phyloP scores from a whole-genome alignment of 768 basidiomycete species.

The Termitomyces bulborhizus region DNA sequence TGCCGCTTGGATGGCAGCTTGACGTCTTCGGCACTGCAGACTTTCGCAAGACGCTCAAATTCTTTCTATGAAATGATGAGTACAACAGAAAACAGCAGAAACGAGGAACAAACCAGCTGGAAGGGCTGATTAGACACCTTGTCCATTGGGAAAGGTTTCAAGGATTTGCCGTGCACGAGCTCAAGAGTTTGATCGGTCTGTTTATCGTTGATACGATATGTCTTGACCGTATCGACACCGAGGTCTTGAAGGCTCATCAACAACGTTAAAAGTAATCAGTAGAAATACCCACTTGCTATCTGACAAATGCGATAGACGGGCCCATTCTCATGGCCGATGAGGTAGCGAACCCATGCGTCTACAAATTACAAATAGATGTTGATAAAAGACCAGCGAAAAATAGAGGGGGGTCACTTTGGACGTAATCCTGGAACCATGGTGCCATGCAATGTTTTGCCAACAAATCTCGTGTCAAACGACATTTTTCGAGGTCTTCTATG shows the following conservation, averaged over 20 bases:
- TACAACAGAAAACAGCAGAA: background rate
- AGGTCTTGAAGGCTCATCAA: constrained; percentile 32
- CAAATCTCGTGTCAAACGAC: constrained; percentile 60
- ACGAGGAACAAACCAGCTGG: constrained; percentile 48
- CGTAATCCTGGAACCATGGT: constrained; percentile 84
- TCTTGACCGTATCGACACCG: constrained; percentile 45
- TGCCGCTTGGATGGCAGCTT: constrained; percentile 63
- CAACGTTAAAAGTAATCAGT: background rate
- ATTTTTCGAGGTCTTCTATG: constrained; percentile 51
- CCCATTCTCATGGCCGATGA: constrained; percentile 60
- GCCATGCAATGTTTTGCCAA: constrained; percentile 67
- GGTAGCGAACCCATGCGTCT: constrained; percentile 86
- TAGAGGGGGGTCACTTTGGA: constrained; percentile 46
- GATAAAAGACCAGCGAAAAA: constrained; percentile 6
- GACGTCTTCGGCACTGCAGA: constrained; percentile 43
- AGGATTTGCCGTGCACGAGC: constrained; percentile 70
- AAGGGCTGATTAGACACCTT: constrained; percentile 77
- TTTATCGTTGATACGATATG: constrained; percentile 67
- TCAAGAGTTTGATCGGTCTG: constrained; percentile 61
- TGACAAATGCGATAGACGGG: constrained; percentile 81
- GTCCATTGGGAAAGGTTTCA: constrained; percentile 67
- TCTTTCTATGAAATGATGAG: constrained; percentile 48
- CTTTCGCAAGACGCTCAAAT: constrained; percentile 51
- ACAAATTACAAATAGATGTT: constrained; percentile 20
- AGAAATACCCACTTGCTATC: constrained; percentile 53